Percentiles rank a stretch among this genome's conserved stretches.
phyloP scores from a whole-genome alignment of 805 yeast species.

The Yarrowia deformans region DNA sequence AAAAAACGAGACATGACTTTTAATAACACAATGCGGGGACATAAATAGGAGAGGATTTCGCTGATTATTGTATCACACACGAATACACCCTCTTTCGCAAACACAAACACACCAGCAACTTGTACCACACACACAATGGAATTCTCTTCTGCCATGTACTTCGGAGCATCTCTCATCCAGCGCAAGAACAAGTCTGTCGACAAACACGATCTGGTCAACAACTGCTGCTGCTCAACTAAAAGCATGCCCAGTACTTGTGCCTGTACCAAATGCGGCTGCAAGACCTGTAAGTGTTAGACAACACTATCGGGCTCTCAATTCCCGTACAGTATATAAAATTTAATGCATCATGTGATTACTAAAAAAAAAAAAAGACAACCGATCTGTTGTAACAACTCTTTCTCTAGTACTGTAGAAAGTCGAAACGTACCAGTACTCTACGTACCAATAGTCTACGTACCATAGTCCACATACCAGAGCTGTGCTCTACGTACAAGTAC shows the following conservation, averaged over 20 bases:
- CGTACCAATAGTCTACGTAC: no score
- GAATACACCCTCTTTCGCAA: background rate
- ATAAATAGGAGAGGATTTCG: background rate
- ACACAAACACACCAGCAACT: background rate
- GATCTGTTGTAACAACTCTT: no score
- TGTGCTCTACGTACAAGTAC: no score
- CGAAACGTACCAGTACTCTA: no score
- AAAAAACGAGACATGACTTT: no score
- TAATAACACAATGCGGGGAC: no score
- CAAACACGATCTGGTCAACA: constrained; percentile 1
- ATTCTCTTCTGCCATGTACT: background rate
- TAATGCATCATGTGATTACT: no score
- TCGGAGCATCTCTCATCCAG: background rate
- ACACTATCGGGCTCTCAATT: no score
- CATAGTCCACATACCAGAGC: no score
- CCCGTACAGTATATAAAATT: no score
- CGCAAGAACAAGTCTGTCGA: background rate
- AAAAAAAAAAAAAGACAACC: no score
- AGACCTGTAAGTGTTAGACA: background rate
- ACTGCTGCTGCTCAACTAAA: constrained; percentile 1
- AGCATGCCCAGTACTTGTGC: constrained; percentile 4
- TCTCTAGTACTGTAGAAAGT: no score
- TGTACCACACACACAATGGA: background rate
- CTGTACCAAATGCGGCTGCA: constrained; percentile 6
- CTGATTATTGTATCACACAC: background rate